Base-by-base conservation (phyloP, 2,329 filamentous ascomycete species). In the Scedosporium aurantiacum region DNA sequence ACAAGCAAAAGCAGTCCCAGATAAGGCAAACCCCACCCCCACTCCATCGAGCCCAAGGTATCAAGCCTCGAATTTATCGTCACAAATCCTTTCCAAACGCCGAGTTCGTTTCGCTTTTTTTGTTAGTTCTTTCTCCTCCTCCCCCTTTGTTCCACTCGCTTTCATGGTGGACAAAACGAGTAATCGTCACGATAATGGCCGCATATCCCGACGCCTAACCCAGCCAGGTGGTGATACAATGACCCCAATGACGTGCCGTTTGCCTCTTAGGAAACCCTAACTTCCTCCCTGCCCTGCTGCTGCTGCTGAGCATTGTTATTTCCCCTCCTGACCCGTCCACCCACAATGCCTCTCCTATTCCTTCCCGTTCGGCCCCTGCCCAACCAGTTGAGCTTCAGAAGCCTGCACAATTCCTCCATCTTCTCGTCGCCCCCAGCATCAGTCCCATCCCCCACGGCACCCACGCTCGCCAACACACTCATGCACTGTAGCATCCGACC, bases 401-500 rank as follows among this genome's bases (percentile, higher is more conserved):
- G 86, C 70, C 90, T 88, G 62, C 88, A 91, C 64, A 99, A 77
- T 68, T 92, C 84, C 64, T 93, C 88, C 68, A 97, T 88, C 73
- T 88, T 90, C 62, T 81, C 82, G 70, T 93, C 90, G 1, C 84
- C 81, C 43, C 88, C 85, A 65, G 95, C 90, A 8, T 82, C 83
- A 0, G 80, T 84, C 6, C 84, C 63, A 59, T 66, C 66, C 50
- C 65, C 66, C 12, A 61, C 64, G 4, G 69, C 71, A 23, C 78
- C 87, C 12, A 96, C 83, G 64, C 86, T 87, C 2, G 90, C 89
- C 23, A 99, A 79, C 6, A 99, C 91, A 71, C 88, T 93, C 73
- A 97, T 88, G 73, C 94, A 99, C 76, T 99, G 94, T 65, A 99
- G 78, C 90, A 99, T 96, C 58, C 93, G 81, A 0, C 91, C 94